phyloP scores from a whole-genome alignment of 441 rosid genomes.

The Adansonia madagascariensis region DNA sequence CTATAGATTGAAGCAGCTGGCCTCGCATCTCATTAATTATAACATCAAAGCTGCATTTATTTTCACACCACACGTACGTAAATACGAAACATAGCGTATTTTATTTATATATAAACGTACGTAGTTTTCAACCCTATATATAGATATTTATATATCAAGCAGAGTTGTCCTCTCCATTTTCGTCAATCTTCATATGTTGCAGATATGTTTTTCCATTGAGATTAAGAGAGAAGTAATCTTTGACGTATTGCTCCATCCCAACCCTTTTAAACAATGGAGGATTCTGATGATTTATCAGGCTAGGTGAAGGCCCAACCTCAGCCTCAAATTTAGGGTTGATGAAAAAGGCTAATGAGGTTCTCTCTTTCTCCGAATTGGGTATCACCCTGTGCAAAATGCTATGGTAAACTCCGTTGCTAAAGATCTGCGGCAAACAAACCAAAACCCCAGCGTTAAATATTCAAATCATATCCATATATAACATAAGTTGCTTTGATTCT shows the following conservation, averaged over 20 bases:
- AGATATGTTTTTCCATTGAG: conserved; percentile 41
- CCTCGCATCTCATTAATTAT: background rate
- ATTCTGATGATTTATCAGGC: conserved; percentile 34
- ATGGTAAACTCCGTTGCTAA: conserved; percentile 40
- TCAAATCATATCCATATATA: background rate
- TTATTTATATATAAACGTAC: background rate
- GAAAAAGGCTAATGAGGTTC: conserved; percentile 40
- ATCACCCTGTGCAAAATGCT: conserved; percentile 42
- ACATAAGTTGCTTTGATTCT: too few relatives aligned
- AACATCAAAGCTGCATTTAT: conserved; percentile 10
- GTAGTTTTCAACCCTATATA: background rate
- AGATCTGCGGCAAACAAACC: conserved; percentile 30
- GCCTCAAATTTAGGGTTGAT: conserved; percentile 43
- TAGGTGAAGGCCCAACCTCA: conserved; percentile 42
- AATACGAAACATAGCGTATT: background rate
- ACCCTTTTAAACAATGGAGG: conserved; percentile 40
- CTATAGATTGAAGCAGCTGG: background rate
- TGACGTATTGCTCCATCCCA: conserved; percentile 36
- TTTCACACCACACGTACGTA: background rate
- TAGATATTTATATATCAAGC: background rate
- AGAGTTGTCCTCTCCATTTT: conserved; percentile 8
- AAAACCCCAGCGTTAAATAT: background rate
- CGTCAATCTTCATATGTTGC: conserved; percentile 37
- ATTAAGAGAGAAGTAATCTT: conserved; percentile 32
- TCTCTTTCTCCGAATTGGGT: conserved; percentile 34